A percentile compares a stretch with the other conserved stretches of the same genome.
These are phyloP conservation scores for Botrytis sinoallii DNA, from an alignment of 2,329 filamentous ascomycete genomes.

Conservation along the genomic window DNA sequence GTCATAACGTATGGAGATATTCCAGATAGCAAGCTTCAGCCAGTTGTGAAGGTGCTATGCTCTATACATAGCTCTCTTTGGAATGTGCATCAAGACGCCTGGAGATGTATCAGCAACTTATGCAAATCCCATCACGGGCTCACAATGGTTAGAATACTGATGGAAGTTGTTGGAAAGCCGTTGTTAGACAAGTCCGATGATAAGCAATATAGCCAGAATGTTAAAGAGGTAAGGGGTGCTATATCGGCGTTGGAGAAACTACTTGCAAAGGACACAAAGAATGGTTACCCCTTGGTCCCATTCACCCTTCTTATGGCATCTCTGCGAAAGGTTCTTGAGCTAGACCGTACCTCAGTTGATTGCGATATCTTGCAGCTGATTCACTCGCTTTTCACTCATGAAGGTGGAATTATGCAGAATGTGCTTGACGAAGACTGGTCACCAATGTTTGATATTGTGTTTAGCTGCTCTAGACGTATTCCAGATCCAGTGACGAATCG, in stretches of 20 bases:
- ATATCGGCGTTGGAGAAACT: slow-evolving; percentile 62
- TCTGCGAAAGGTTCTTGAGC: slow-evolving; percentile 47
- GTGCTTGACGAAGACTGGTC: slow-evolving; percentile 66
- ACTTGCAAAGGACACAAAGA: slow-evolving; percentile 55
- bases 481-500: slow-evolving; percentile 30
- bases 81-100: slow-evolving; percentile 59
- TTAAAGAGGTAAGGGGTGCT: slow-evolving; percentile 59
- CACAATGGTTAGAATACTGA: slow-evolving; percentile 61
- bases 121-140: slow-evolving; percentile 73
- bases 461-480: slow-evolving; percentile 46
- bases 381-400: slow-evolving; percentile 54
- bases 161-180: slow-evolving; percentile 57
- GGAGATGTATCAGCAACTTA: slow-evolving; percentile 68
- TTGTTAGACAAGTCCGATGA: slow-evolving; percentile 46
- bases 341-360: slow-evolving; percentile 37
- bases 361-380: slow-evolving; percentile 40
- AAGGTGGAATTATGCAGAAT: slow-evolving; percentile 52
- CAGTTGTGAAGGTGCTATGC: slow-evolving; percentile 68
- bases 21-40: slow-evolving; percentile 58
- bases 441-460: slow-evolving; percentile 56
- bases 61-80: slow-evolving; percentile 67
- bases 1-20: slow-evolving; percentile 71
- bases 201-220: slow-evolving; percentile 43
- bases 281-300: slow-evolving; percentile 58
- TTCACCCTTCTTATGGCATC: slow-evolving; percentile 58